Evolutionary conservation across 2,329 filamentous ascomycete species (phyloP).

Genomic region (Aspergillus latus): DNA sequence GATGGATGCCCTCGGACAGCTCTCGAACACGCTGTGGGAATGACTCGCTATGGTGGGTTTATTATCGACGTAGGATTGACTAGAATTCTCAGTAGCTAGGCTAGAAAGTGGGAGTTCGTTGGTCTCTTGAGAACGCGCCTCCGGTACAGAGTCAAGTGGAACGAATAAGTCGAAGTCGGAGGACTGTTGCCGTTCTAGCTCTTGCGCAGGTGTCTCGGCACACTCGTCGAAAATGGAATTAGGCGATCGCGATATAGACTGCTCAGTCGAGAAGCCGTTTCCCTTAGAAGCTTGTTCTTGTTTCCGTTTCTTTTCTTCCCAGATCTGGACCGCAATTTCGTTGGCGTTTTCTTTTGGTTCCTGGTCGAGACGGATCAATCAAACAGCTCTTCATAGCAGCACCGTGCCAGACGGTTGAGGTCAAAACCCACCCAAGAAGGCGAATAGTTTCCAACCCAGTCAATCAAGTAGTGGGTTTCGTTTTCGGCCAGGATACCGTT

Average conservation of each 20-base stretch:
- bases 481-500: slow-evolving; percentile 40
- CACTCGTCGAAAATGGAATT: neutral
- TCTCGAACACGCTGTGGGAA: slow-evolving; percentile 16
- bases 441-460: slow-evolving; percentile 39
- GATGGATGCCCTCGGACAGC: slow-evolving; percentile 14
- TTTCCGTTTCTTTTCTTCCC: slow-evolving; percentile 29
- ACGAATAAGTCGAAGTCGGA: slow-evolving; percentile 23
- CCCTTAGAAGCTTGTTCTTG: slow-evolving; percentile 5
- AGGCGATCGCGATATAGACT: slow-evolving; percentile 4
- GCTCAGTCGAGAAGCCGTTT: slow-evolving; percentile 13
- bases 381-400: slow-evolving; percentile 4
- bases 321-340: slow-evolving; percentile 29
- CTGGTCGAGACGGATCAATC: slow-evolving; percentile 20
- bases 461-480: slow-evolving; percentile 37
- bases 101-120: neutral
- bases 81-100: neutral
- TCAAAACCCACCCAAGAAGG: slow-evolving; percentile 40
- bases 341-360: slow-evolving; percentile 39
- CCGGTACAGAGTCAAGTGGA: slow-evolving; percentile 8
- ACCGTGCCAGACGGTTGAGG: neutral
- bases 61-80: neutral
- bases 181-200: neutral
- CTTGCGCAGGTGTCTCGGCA: slow-evolving; percentile 3
- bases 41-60: neutral
- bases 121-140: slow-evolving; percentile 3